These are phyloP conservation scores for Epichloe coenophiala DNA, from an alignment of 2,329 filamentous ascomycete species.

Conservation along the genomic window DNA sequence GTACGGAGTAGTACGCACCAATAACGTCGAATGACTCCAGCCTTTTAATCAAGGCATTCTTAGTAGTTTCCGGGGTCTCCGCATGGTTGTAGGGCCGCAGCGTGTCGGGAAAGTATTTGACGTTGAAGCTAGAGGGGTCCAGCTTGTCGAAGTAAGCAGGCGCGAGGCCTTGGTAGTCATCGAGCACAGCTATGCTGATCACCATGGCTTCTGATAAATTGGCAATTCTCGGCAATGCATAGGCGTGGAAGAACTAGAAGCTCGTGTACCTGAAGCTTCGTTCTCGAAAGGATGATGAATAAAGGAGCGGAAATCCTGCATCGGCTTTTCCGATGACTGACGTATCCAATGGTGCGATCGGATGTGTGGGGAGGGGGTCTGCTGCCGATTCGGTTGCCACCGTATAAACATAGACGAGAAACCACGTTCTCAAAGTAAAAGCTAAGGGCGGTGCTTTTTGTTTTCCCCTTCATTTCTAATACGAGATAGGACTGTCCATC, in stretches of 20 bases:
- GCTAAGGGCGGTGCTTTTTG: too few species aligned
- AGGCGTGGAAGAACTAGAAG: too few species aligned
- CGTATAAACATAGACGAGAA: neutral
- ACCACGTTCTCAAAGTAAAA: too few species aligned
- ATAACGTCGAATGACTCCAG: conserved; percentile 32
- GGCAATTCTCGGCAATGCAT: neutral
- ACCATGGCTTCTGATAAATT: neutral
- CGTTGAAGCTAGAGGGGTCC: conserved; percentile 33
- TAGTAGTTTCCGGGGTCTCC: conserved; percentile 37
- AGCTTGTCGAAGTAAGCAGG: conserved; percentile 44
- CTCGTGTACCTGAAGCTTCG: too few species aligned
- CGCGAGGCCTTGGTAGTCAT: conserved; percentile 61
- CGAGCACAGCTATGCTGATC: conserved; percentile 48
- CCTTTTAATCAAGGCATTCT: conserved; percentile 47
- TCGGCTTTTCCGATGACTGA: neutral
- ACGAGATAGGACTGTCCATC: too few species aligned
- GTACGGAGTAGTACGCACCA: conserved; percentile 54
- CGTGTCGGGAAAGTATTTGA: conserved; percentile 56
- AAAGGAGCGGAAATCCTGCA: neutral
- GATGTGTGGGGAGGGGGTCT: neutral
- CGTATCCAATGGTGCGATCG: neutral
- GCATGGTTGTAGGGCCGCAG: conserved; percentile 47
- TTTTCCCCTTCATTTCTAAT: too few species aligned
- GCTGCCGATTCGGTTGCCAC: neutral
- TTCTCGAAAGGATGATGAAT: neutral